These are phyloP conservation scores for Beauveria sp. DNA, from an alignment of 2,329 filamentous ascomycete genomes.

Conservation along the genomic window DNA sequence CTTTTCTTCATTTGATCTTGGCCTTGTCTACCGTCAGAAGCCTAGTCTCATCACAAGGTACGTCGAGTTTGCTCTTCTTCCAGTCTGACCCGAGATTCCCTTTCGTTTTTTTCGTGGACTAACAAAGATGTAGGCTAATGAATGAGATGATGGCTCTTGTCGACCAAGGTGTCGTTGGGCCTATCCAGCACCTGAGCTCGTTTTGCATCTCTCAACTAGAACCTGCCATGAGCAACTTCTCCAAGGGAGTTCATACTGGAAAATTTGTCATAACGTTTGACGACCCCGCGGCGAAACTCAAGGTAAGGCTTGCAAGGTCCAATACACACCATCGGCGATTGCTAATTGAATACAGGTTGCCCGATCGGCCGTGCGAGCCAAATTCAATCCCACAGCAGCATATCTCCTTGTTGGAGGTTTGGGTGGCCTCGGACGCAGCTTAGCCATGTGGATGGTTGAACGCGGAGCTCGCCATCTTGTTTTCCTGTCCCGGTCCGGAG, in stretches of 20 bases:
- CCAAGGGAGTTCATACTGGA: conserved; percentile 28
- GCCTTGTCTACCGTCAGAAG: neutral
- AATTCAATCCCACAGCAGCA: conserved; percentile 13
- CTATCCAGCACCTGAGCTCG: conserved; percentile 13
- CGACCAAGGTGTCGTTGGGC: conserved; percentile 15
- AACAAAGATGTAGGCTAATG: neutral
- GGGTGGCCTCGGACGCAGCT: conserved; percentile 20
- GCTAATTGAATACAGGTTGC: conserved; percentile 5
- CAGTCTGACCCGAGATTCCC: neutral
- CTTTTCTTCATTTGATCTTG: conserved; percentile 33
- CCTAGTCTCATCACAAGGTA: neutral
- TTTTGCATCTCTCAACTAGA: conserved; percentile 16
- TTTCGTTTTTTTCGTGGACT: neutral
- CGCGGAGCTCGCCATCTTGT: conserved; percentile 23
- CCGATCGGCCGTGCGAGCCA: conserved; percentile 1
- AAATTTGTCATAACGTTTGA: conserved; percentile 26
- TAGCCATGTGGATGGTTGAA: conserved; percentile 17
- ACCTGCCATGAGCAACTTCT: conserved; percentile 28
- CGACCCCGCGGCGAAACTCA: conserved; percentile 13
- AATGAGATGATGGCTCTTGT: conserved; percentile 19
- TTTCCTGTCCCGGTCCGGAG: conserved; percentile 21
- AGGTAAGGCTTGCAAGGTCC: no score
- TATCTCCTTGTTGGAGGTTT: conserved; percentile 23
- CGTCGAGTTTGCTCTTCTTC: neutral
- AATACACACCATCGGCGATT: no score